Conservation (phyloP, 306 rosid genomes). For the Gynostemma pentaphyllum region DNA sequence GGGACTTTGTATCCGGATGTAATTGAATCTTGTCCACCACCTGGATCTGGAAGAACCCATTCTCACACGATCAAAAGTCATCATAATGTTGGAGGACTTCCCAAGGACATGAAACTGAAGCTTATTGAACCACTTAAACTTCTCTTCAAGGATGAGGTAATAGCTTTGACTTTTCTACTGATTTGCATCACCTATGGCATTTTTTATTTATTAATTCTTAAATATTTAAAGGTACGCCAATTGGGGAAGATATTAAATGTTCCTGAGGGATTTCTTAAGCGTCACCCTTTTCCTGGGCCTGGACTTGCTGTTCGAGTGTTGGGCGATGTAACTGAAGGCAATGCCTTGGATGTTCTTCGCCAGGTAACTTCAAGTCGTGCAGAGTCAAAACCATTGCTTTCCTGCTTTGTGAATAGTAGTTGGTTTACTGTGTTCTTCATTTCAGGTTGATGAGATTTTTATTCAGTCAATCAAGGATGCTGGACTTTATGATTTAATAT, state of each 20-base stretch:
- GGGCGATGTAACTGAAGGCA: constrained; percentile 79
- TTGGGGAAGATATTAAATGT: constrained; percentile 71
- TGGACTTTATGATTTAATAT: constrained; percentile 82
- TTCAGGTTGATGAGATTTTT: constrained; percentile 91
- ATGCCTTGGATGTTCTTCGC: constrained; percentile 78
- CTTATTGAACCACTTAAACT: constrained; percentile 91
- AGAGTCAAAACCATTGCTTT: not conserved
- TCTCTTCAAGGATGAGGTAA: constrained; percentile 91
- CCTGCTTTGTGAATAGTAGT: not conserved
- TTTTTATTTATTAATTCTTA: not conserved
- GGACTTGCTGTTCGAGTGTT: constrained; percentile 91
- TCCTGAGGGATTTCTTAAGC: constrained; percentile 72
- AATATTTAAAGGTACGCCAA: constrained; percentile 54
- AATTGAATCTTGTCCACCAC: constrained; percentile 97
- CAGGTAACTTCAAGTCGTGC: constrained; percentile 31
- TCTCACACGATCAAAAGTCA: constrained; percentile 98
- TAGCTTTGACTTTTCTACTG: constrained; percentile 11
- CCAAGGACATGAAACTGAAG: constrained; percentile 92
- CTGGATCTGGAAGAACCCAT: constrained; percentile 82
- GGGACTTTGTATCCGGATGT: constrained; percentile 94
- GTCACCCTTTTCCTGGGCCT: constrained; percentile 96
- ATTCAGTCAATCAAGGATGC: constrained; percentile 84
- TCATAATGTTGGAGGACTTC: constrained; percentile 98
- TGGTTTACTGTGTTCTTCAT: not conserved
- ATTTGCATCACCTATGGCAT: not conserved